These are phyloP conservation scores for Candida hispaniensis DNA, from an alignment of 805 yeast genomes.

Conservation along the genomic window DNA sequence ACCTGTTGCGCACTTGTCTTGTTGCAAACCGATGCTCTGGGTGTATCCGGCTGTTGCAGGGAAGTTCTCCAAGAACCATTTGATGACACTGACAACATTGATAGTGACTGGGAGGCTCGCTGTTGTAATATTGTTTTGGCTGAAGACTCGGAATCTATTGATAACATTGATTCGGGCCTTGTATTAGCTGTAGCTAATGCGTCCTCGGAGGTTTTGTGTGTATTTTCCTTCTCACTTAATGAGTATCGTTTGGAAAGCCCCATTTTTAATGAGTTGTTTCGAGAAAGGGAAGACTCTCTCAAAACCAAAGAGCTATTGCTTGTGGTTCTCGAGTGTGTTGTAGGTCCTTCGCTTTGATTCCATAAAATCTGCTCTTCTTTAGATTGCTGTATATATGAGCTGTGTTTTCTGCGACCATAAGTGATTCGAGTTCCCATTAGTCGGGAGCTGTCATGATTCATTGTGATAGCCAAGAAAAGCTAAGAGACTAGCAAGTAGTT, in stretches of 20 bases:
- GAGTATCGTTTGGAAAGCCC: slow-evolving; percentile 7
- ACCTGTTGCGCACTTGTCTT: not conserved
- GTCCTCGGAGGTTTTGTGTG: slow-evolving; percentile 1
- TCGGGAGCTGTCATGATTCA: too few relatives aligned
- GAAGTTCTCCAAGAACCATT: slow-evolving; percentile 17
- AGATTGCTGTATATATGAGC: slow-evolving; percentile 7
- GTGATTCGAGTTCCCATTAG: slow-evolving; percentile 9
- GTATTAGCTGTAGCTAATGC: slow-evolving; percentile 2
- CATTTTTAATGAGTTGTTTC: slow-evolving; percentile 8
- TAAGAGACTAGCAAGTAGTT: too few relatives aligned
- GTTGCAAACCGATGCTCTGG: slow-evolving; percentile 3
- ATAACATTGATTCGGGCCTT: slow-evolving; percentile 6
- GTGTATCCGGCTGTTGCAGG: slow-evolving; percentile 6
- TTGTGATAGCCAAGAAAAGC: too few relatives aligned
- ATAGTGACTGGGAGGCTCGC: slow-evolving; percentile 16
- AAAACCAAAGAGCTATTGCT: slow-evolving; percentile 1
- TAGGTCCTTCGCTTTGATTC: slow-evolving; percentile 10
- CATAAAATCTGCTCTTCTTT: slow-evolving; percentile 13
- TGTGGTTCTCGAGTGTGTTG: not conserved
- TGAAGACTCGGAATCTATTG: not conserved
- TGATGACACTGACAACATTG: slow-evolving; percentile 20
- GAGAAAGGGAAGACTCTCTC: slow-evolving; percentile 12
- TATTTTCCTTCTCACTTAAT: too few relatives aligned
- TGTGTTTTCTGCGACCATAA: slow-evolving; percentile 12
- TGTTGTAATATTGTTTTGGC: slow-evolving; percentile 1